phyloP scores from a whole-genome alignment of 2,329 filamentous ascomycete genomes.

The Pestalotiopsis sp. region DNA sequence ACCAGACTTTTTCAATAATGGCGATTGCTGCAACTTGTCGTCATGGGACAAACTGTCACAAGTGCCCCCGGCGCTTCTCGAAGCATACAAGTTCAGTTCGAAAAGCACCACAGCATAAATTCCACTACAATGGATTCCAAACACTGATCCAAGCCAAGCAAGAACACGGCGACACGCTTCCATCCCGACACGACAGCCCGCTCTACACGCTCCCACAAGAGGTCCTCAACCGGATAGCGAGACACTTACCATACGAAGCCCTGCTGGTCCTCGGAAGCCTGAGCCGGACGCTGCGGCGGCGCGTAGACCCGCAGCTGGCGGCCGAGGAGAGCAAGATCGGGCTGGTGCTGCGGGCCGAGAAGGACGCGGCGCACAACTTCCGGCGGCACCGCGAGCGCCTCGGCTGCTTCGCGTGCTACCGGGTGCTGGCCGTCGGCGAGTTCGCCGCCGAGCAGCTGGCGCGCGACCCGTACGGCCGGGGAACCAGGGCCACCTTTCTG shows the following conservation, averaged over 20 bases:
- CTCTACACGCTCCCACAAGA: neutral
- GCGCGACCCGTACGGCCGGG: constrained; percentile 6
- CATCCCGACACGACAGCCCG: neutral
- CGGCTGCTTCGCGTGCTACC: constrained; percentile 22
- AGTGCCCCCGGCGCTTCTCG: neutral
- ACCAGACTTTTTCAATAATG: neutral
- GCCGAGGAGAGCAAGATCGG: constrained; percentile 6
- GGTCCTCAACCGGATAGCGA: constrained; percentile 1
- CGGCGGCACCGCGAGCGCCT: neutral
- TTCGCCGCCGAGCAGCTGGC: constrained; percentile 20
- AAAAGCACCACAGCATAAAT: neutral
- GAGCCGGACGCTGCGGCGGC: neutral
- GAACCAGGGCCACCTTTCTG: neutral
- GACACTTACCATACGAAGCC: neutral
- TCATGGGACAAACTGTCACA: neutral
- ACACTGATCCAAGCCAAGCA: neutral
- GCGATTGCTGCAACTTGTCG: neutral
- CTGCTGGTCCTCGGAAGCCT: neutral
- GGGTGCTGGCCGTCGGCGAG: constrained; percentile 14
- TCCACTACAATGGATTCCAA: neutral
- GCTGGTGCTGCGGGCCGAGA: constrained; percentile 3
- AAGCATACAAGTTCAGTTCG: neutral
- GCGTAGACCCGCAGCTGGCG: constrained; percentile 10
- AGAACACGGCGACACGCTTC: neutral
- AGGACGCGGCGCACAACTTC: constrained; percentile 4